Conservation (phyloP, 2,329 filamentous ascomycete species). For the Claviceps citrina region DNA sequence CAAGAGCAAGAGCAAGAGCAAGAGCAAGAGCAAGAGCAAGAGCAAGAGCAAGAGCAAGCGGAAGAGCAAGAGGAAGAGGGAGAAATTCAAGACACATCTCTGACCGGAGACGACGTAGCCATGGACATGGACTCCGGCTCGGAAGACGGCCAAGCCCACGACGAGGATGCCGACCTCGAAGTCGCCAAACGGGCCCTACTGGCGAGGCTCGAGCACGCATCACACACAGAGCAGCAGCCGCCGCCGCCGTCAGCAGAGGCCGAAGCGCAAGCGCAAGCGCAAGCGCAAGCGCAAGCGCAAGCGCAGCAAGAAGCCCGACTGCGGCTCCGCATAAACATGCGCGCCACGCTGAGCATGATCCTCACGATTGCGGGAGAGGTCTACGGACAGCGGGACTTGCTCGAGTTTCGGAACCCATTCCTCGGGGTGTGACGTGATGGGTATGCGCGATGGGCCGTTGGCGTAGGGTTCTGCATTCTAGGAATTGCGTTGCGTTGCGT, state of each 20-base stretch:
- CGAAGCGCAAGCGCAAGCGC: too few relatives aligned
- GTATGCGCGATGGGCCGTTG: too few relatives aligned
- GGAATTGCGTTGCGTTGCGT: too few relatives aligned
- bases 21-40: constrained; percentile 9
- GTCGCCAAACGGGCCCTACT: constrained; percentile 34
- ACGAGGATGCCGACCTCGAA: constrained; percentile 24
- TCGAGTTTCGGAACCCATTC: constrained; percentile 56
- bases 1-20: constrained; percentile 6
- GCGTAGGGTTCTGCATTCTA: too few relatives aligned
- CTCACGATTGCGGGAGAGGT: constrained; percentile 74
- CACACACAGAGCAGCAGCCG: constrained; percentile 14
- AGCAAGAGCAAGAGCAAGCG: constrained; percentile 6
- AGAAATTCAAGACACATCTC: constrained; percentile 1
- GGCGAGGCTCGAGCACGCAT: constrained; percentile 22
- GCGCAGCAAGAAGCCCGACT: constrained; percentile 14
- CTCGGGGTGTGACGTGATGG: constrained; percentile 28
- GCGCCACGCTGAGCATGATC: constrained; percentile 81
- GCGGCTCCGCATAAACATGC: constrained; percentile 34
- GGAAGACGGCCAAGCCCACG: constrained; percentile 19
- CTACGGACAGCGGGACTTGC: constrained; percentile 76
- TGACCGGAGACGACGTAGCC: constrained; percentile 19
- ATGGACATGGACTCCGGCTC: constrained; percentile 28
- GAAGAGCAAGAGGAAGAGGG: constrained; percentile 8
- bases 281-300: neutral
- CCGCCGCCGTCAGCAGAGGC: constrained; percentile 11